These are phyloP conservation scores for Trifolium repens DNA, from an alignment of 306 rosid species.

Conservation along the genomic window DNA sequence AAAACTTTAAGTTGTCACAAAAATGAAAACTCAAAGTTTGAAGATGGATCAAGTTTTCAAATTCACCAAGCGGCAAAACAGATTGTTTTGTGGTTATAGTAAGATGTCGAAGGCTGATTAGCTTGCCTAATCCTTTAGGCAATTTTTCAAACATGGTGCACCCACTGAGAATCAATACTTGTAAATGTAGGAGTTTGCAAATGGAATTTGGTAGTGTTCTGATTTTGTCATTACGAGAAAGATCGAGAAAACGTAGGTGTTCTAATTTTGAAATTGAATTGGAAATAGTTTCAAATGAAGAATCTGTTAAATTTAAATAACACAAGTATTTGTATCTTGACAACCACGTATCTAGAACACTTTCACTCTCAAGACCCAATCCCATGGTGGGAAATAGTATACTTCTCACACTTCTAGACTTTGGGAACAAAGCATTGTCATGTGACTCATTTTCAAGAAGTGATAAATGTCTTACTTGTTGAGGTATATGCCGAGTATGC, in stretches of 20 bases:
- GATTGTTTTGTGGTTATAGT: not conserved
- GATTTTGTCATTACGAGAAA: not conserved
- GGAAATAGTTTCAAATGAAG: not conserved
- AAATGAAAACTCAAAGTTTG: not conserved
- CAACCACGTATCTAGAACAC: not conserved
- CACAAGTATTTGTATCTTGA: not conserved
- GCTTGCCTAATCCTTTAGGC: not conserved
- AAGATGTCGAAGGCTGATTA: not conserved
- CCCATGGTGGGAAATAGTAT: not conserved
- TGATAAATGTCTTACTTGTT: not conserved
- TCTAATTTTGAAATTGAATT: not conserved
- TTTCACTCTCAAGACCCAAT: not conserved
- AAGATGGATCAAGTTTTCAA: not conserved
- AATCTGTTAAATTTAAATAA: not conserved
- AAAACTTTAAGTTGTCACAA: not conserved
- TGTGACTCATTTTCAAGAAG: not conserved
- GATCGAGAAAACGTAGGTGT: not conserved
- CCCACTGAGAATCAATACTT: not conserved
- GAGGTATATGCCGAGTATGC: not conserved
- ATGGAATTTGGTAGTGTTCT: not conserved
- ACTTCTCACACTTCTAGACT: not conserved
- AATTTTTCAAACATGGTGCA: not conserved
- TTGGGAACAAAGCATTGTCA: not conserved
- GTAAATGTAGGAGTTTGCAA: not conserved
- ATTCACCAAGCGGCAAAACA: not conserved